Evolutionary conservation across 176 grass and related monocot genomes (phyloP).

Genomic region (Zizania latifolia): DNA sequence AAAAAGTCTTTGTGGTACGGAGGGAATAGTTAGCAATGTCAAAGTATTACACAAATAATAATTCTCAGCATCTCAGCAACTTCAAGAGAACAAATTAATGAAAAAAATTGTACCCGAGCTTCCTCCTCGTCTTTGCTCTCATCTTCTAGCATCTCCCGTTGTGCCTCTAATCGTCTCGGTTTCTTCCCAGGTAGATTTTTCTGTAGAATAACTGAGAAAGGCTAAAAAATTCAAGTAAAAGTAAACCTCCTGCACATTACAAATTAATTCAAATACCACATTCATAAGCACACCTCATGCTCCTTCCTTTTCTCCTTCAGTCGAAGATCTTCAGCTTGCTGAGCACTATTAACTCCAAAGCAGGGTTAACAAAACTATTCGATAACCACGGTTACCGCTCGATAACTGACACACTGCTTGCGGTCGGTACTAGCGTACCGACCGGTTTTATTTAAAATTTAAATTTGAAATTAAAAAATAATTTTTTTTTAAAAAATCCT

Average conservation of each 20-base stretch:
- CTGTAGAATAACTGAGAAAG: constrained; percentile 37
- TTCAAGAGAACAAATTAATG: neutral
- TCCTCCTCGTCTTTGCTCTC: constrained; percentile 48
- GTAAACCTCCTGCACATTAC: neutral
- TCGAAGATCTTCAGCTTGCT: constrained; percentile 78
- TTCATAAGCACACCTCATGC: constrained; percentile 48
- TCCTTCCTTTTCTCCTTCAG: constrained; percentile 87
- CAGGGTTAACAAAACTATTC: no score
- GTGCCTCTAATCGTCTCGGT: constrained; percentile 70
- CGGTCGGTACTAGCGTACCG: no score
- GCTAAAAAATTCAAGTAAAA: constrained; percentile 21
- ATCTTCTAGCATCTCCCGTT: constrained; percentile 60
- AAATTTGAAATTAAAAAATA: no score
- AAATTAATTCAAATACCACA: neutral
- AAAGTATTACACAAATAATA: no score
- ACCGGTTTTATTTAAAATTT: no score
- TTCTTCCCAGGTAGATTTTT: constrained; percentile 87
- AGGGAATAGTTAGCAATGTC: no score
- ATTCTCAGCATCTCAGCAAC: neutral
- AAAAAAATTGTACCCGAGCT: constrained; percentile 48
- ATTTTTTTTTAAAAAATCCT: no score
- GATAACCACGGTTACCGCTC: no score
- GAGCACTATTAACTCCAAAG: constrained; percentile 57
- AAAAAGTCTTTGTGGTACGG: no score
- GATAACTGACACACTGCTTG: no score